phyloP scores from a whole-genome alignment of 441 rosid genomes.

The Arabidopsis hybrid region DNA sequence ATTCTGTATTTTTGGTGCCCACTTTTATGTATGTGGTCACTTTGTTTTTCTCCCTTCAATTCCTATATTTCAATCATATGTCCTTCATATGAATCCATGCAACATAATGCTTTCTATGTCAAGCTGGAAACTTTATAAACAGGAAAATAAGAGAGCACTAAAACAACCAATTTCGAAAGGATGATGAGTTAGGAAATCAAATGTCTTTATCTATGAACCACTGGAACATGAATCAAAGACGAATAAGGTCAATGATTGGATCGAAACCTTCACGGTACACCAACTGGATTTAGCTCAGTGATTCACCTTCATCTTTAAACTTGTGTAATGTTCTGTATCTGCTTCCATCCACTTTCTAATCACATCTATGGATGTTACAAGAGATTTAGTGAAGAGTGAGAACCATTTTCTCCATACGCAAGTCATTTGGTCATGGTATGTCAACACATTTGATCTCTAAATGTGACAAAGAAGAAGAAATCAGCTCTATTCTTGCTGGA shows the following conservation, averaged over 20 bases:
- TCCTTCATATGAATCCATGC: background rate
- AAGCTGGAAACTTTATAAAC: background rate
- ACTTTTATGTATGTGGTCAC: background rate
- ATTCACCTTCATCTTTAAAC: background rate
- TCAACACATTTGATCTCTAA: background rate
- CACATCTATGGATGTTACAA: too few relatives aligned
- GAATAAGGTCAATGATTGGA: background rate
- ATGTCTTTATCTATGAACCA: too few relatives aligned
- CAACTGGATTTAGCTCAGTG: background rate
- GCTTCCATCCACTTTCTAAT: too few relatives aligned
- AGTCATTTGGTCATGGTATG: too few relatives aligned
- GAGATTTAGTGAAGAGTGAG: too few relatives aligned
- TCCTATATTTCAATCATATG: background rate
- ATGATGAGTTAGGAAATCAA: too few relatives aligned
- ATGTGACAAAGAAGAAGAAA: background rate
- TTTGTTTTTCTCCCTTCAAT: background rate
- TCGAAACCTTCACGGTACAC: background rate
- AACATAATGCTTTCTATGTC: background rate
- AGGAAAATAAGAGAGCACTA: too few relatives aligned
- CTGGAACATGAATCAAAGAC: too few relatives aligned
- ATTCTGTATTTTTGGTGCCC: conserved; percentile 2
- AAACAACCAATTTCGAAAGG: too few relatives aligned
- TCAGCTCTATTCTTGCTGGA: background rate
- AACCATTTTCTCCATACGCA: too few relatives aligned
- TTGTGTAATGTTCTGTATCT: background rate